These are phyloP conservation scores for Barnettozyma sucrosica DNA, from an alignment of 805 yeast species.

Conservation along the genomic window DNA sequence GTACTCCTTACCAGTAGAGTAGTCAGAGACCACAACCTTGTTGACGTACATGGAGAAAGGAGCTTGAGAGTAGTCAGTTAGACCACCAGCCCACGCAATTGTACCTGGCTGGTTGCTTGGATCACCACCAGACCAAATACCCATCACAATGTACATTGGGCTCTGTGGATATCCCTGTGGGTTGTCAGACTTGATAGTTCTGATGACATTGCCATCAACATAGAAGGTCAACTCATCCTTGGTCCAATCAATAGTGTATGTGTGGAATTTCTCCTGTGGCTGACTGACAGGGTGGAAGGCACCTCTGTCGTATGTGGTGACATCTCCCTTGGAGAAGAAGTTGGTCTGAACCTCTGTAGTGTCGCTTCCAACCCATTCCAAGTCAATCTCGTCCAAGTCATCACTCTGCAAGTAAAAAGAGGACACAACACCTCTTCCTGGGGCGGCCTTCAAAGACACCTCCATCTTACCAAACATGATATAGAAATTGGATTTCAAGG, in stretches of 20 bases:
- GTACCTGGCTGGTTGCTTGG: constrained; percentile 58
- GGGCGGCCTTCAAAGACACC: constrained; percentile 63
- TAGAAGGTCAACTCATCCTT: constrained; percentile 60
- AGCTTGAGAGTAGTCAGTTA: constrained; percentile 54
- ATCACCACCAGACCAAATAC: constrained; percentile 85
- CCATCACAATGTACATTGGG: constrained; percentile 72
- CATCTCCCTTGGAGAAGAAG: constrained; percentile 76
- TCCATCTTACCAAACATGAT: constrained; percentile 87
- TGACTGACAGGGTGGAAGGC: constrained; percentile 52
- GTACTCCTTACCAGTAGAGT: constrained; percentile 59
- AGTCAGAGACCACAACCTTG: constrained; percentile 57
- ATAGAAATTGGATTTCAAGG: constrained; percentile 70
- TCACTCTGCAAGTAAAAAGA: constrained; percentile 78
- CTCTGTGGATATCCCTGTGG: constrained; percentile 80
- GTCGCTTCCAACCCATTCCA: constrained; percentile 86
- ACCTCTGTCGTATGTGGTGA: constrained; percentile 76
- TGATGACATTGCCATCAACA: constrained; percentile 61
- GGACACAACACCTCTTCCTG: constrained; percentile 75
- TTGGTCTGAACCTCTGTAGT: constrained; percentile 68
- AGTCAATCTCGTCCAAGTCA: constrained; percentile 83
- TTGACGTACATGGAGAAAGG: constrained; percentile 67
- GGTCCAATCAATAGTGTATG: constrained; percentile 84
- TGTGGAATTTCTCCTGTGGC: constrained; percentile 60
- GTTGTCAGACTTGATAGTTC: constrained; percentile 52
- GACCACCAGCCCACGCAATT: constrained; percentile 80